Evolutionary conservation across 2,329 filamentous ascomycete species (phyloP).

Genomic region (Lecanicillium sp.): DNA sequence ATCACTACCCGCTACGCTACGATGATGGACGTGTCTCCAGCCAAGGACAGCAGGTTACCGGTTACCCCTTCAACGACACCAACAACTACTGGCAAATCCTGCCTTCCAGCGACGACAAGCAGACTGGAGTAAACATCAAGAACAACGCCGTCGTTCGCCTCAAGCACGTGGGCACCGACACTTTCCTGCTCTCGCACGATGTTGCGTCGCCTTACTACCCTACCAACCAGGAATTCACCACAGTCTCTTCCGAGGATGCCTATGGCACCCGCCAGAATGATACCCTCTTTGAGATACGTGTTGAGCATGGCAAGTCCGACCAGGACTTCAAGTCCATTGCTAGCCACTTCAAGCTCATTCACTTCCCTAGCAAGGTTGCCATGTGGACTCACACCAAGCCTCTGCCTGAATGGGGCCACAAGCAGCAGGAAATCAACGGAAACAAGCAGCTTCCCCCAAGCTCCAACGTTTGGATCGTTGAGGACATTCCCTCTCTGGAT

Average conservation of each 20-base stretch:
- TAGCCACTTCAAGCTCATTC: slow-evolving; percentile 91
- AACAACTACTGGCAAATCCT: slow-evolving; percentile 98
- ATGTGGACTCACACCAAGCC: slow-evolving; percentile 98
- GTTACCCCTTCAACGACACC: slow-evolving; percentile 95
- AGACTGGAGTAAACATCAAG: slow-evolving; percentile 58
- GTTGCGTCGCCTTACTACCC: slow-evolving; percentile 94
- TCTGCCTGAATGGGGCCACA: slow-evolving; percentile 94
- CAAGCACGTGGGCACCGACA: slow-evolving; percentile 78
- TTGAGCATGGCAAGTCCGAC: slow-evolving; percentile 74
- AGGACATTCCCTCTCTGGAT: slow-evolving; percentile 78
- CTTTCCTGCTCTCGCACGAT: slow-evolving; percentile 84
- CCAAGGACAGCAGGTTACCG: slow-evolving; percentile 95
- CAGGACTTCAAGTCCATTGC: slow-evolving; percentile 87
- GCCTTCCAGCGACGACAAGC: slow-evolving; percentile 54
- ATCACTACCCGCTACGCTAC: slow-evolving; percentile 86
- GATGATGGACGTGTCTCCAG: slow-evolving; percentile 96
- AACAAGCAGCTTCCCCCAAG: slow-evolving; percentile 90
- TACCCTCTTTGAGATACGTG: slow-evolving; percentile 84
- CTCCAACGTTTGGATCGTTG: slow-evolving; percentile 91
- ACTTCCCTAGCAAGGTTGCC: slow-evolving; percentile 89
- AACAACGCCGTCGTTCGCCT: slow-evolving; percentile 84
- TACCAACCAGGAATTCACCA: slow-evolving; percentile 98
- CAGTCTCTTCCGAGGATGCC: slow-evolving; percentile 64
- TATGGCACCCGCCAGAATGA: slow-evolving; percentile 72
- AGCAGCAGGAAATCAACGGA: slow-evolving; percentile 98